Percentiles rank a stretch among this genome's conserved stretches.
phyloP scores from a whole-genome alignment of 73 alveolate species.

The Stentor roeselii region DNA sequence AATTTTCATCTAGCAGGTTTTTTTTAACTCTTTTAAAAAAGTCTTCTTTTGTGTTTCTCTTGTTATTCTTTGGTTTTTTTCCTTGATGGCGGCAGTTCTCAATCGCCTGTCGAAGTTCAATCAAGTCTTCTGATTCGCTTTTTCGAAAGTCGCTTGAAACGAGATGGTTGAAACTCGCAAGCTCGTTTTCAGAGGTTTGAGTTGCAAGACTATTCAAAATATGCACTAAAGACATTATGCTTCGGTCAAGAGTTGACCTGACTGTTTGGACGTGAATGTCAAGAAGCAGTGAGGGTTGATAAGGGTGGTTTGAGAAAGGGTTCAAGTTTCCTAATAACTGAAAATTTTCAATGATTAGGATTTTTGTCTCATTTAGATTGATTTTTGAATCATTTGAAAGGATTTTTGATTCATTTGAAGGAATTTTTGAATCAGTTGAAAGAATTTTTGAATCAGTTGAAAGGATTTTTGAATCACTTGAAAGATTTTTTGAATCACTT shows the following conservation, averaged over 20 bases:
- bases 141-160: not conserved
- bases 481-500: not conserved
- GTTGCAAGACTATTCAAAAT: not conserved
- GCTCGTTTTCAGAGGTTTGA: too few species aligned
- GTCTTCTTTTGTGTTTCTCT: too few species aligned
- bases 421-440: not conserved
- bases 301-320: not conserved
- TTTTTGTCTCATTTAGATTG: too few species aligned
- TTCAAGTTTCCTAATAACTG: too few species aligned
- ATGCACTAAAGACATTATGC: not conserved
- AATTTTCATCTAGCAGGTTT: too few species aligned
- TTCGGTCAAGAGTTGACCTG: not conserved
- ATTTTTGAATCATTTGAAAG: not conserved
- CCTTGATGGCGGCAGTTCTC: too few species aligned
- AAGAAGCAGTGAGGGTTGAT: not conserved
- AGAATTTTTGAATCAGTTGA: not conserved
- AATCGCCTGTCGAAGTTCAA: not conserved
- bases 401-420: too few species aligned
- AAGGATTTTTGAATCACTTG: not conserved
- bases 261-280: not conserved
- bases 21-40: too few species aligned
- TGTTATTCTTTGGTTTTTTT: too few species aligned
- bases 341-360: too few species aligned
- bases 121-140: not conserved
- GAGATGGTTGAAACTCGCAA: not conserved